Evolutionary conservation across 306 rosid genomes (phyloP).

Genomic region (Oxytropis ochrocephala): DNA sequence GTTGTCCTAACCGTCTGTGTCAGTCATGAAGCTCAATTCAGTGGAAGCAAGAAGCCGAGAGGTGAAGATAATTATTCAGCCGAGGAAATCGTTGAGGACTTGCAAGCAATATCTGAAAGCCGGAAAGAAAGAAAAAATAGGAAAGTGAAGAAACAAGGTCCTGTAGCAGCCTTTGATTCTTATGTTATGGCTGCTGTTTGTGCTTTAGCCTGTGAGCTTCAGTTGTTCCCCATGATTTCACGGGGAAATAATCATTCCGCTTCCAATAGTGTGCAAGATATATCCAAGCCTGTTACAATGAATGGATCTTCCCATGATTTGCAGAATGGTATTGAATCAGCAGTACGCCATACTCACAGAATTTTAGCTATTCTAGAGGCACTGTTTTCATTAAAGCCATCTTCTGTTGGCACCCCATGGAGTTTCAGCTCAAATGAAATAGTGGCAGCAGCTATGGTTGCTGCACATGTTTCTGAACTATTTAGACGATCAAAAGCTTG

Average conservation of each 20-base stretch:
- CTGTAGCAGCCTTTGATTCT: constrained; percentile 94
- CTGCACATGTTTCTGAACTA: constrained; percentile 93
- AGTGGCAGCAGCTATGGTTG: constrained; percentile 99
- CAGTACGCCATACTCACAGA: constrained; percentile 80
- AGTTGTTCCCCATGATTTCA: constrained; percentile 71
- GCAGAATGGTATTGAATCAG: constrained; percentile 66
- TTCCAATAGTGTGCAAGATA: constrained; percentile 37
- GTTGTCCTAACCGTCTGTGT: constrained; percentile 94
- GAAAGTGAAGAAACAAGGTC: constrained; percentile 75
- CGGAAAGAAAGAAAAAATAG: constrained; percentile 44
- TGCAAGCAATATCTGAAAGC: constrained; percentile 43
- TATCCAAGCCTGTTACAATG: constrained; percentile 44
- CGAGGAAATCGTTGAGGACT: constrained; percentile 49
- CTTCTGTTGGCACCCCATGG: constrained; percentile 97
- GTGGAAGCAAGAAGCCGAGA: constrained; percentile 66
- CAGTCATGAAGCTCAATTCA: constrained; percentile 87
- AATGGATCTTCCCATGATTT: constrained; percentile 57
- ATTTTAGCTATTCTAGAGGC: constrained; percentile 90
- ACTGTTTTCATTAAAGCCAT: constrained; percentile 79
- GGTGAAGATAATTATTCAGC: constrained; percentile 48
- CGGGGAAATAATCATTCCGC: constrained; percentile 42
- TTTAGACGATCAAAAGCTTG: constrained; percentile 95
- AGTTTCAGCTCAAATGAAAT: constrained; percentile 95
- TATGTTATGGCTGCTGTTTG: constrained; percentile 94
- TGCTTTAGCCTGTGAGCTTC: constrained; percentile 96